phyloP scores from a whole-genome alignment of 164 flowering plant species.

The Cinnamomum chago region DNA sequence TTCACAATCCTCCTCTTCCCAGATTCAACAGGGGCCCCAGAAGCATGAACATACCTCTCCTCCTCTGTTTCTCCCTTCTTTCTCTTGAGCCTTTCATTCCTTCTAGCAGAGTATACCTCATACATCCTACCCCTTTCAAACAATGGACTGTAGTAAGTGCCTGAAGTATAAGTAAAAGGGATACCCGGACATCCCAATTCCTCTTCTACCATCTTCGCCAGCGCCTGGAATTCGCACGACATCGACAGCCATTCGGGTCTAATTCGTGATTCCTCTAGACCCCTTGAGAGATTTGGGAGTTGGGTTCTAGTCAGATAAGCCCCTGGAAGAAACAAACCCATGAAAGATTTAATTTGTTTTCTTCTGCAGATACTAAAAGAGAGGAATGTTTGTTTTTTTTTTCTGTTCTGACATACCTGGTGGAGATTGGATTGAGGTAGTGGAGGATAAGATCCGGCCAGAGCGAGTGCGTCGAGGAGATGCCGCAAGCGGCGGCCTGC shows the following conservation, averaged over 20 bases:
- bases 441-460: conserved; percentile 46
- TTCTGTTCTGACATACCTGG: conserved; percentile 30
- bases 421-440: conserved; percentile 35
- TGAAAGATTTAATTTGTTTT: no score
- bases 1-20: conserved; percentile 49
- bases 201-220: conserved; percentile 58
- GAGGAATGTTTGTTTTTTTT: background rate
- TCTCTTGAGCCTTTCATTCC: conserved; percentile 80
- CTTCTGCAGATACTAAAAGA: background rate
- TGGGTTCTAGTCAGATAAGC: conserved; percentile 46
- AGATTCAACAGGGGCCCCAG: conserved; percentile 50
- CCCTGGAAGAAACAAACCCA: conserved; percentile 14
- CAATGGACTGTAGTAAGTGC: conserved; percentile 27
- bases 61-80: conserved; percentile 48
- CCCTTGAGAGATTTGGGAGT: conserved; percentile 19
- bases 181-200: conserved; percentile 31
- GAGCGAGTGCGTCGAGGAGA: conserved; percentile 51
- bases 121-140: conserved; percentile 79
- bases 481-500: conserved; percentile 66
- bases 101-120: conserved; percentile 69
- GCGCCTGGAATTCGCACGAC: conserved; percentile 51
- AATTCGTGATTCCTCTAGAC: conserved; percentile 28
- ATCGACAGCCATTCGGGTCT: conserved; percentile 56
- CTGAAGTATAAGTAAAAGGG: background rate
- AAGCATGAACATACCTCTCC: conserved; percentile 27